These are phyloP conservation scores for Phytophthora pseudosyringae DNA, from an alignment of 352 stramenopile species.

Conservation along the genomic window DNA sequence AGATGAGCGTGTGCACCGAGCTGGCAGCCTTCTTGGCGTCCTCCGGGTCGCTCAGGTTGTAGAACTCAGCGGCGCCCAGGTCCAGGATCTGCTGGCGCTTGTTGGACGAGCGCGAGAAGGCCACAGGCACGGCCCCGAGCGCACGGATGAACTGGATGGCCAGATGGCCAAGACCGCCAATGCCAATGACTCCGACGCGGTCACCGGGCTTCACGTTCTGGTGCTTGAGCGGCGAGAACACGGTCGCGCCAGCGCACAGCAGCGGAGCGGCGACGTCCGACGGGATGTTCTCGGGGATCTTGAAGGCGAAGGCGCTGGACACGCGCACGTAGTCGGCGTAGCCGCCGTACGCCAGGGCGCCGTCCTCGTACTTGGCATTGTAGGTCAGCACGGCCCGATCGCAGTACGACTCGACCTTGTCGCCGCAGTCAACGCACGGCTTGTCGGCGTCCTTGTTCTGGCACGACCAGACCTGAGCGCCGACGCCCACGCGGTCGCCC, in stretches of 20 bases:
- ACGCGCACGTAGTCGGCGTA: conserved; percentile 82
- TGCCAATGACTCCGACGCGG: conserved; percentile 75
- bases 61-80: conserved; percentile 67
- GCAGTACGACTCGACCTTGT: conserved; percentile 74
- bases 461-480: conserved; percentile 79
- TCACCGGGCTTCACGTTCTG: conserved; percentile 55
- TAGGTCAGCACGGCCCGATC: conserved; percentile 56
- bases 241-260: conserved; percentile 86
- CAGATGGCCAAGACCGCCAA: conserved; percentile 88
- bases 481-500: conserved; percentile 81
- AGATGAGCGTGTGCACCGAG: conserved; percentile 72
- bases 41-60: conserved; percentile 58
- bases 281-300: conserved; percentile 68
- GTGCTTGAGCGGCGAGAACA: conserved; percentile 76
- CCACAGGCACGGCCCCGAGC: conserved; percentile 58
- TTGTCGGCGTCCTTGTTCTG: conserved; percentile 61
- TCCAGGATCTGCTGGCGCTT: conserved; percentile 86
- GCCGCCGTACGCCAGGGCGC: conserved; percentile 54
- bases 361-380: conserved; percentile 58
- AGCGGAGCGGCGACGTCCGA: conserved; percentile 59
- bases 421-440: conserved; percentile 65
- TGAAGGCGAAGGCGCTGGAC: conserved; percentile 62
- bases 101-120: conserved; percentile 58
- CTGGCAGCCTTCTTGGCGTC: conserved; percentile 36
- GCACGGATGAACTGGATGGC: conserved; percentile 82